These are phyloP conservation scores for Ganoderma meredithae DNA, from an alignment of 1,284 basidiomycete genomes.

Conservation along the genomic window DNA sequence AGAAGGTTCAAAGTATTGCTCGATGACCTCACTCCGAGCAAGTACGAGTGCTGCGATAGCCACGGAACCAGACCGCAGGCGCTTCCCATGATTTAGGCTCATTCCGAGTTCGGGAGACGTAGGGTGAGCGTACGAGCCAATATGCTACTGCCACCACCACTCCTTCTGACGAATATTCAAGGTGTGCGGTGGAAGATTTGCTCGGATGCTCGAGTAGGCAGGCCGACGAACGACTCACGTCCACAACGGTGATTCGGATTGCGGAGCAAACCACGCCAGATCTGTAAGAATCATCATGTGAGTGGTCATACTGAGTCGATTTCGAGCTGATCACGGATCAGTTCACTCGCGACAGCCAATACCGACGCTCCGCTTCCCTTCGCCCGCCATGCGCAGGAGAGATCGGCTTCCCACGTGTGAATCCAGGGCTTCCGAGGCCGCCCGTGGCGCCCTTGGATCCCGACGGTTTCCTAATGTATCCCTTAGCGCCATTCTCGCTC, in stretches of 20 bases:
- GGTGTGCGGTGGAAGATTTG: neutral
- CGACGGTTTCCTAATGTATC: conserved; percentile 22
- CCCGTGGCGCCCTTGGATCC: conserved; percentile 22
- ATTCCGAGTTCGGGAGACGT: conserved; percentile 20
- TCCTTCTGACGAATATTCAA: neutral
- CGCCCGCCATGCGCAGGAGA: neutral
- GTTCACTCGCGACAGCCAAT: conserved; percentile 1
- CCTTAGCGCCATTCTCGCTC: conserved; percentile 11
- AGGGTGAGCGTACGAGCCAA: conserved; percentile 23
- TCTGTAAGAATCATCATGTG: neutral
- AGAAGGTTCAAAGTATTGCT: neutral
- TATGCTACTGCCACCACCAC: neutral
- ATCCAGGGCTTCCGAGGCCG: conserved; percentile 24
- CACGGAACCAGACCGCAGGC: neutral
- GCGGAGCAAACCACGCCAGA: neutral
- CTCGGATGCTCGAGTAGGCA: neutral
- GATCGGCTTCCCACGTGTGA: conserved; percentile 7
- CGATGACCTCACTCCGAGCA: neutral
- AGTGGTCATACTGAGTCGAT: conserved; percentile 23
- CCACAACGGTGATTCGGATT: neutral
- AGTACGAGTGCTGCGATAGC: neutral
- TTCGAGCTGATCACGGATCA: conserved; percentile 15
- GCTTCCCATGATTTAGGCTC: conserved; percentile 4
- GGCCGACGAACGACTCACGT: neutral
- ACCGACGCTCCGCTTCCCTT: conserved; percentile 6